Evolutionary conservation across 345 rosid species (phyloP), one percentile per base, ranked within the genome.

Genomic region (Reutealis trisperma): DNA sequence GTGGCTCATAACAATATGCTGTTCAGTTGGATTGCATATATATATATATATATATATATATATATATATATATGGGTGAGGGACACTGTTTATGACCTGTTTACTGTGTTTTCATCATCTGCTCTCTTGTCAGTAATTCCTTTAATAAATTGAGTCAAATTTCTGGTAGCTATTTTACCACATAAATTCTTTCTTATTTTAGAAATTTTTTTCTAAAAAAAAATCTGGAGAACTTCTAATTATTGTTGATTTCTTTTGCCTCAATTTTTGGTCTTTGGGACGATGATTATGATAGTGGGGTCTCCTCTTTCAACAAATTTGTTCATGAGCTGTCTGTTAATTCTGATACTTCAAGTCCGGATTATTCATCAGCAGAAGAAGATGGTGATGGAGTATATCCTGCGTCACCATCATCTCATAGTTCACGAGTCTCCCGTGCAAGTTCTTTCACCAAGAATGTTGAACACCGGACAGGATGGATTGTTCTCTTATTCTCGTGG

Each of bases 271-370:
- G 24, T 77, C 72, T 49, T 70, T 55, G 59, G 21, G 21, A 54
- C 32, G 37, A 77, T 55, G 61, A 61, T 83, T 64, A 57, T 69
- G 67, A 55, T 84, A 96, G 99, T 83, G 98, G 95, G 25, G 99
- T 87, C 61, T 96, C 99, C 78, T 96, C 99, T 30, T 96, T 96
- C 89, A 96, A 93, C 86, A 92, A 85, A 49, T 90, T 96, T 79
- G 83, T 96, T 83, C 99, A 93, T 73, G 92, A 93, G 81, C 94
- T 90, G 70, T 87, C 98, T 41, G 87, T 88, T 51, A 94, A 92
- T 80, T 89, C 94, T 34, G 98, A 91, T 85, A 68, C 87, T 82
- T 91, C 97, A 75, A 91, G 92, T 74, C 61, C 59, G 51, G 97
- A 88, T 30, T 93, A 91, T 78, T 91, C 94, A 77, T 91, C 98